Base-by-base conservation (phyloP, 1,139 yeast genomes). In the Candida tetrigidarum region DNA sequence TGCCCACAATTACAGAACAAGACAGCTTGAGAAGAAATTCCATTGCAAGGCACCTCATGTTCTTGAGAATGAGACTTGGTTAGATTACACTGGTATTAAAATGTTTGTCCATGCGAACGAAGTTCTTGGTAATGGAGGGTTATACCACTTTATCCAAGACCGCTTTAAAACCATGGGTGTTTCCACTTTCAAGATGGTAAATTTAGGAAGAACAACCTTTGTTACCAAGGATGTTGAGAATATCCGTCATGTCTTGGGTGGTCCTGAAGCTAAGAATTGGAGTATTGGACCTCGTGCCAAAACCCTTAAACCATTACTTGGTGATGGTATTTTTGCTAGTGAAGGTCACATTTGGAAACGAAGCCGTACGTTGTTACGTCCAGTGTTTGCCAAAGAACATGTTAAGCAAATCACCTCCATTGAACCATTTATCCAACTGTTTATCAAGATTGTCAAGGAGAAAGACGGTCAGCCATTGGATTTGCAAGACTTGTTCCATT, bases 291-390 rank as follows among this genome's bases (percentile, higher is more conserved):
- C 49, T 22, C 68, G 83, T 45, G 66, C 72, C 9, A 7, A 52
- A 6, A 67, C 63, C 34, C 66, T 78, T 49, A 52, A 51, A 30
- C 74, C 78, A 5, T 58, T 76, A 18, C 61, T 78, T 37, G 84
- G 83, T 5, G 73, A 75, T 45, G 83, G 83, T 2, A 76, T 79
- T 44, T 79, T 79, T 61, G 76, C 83, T 2, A 64, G 76, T 35
- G 78, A 74, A 42, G 81, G 81, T 8, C 69, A 63, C 25, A 78
- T 73, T 3, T 79, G 84, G 84, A 74, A 76, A 53, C 80, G 77
- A 51, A 67, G 78, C 30, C 64, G 84, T 43, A 73, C 78, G 3
- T 59, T 79, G 69, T 66, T 79, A 50, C 65, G 83, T 42, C 84
- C 84, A 1, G 80, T 76, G 54, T 79, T 79, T 55, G 63, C 76